Base-by-base conservation (phyloP, 352 stramenopile species). In the Pseudoperonospora humuli region DNA sequence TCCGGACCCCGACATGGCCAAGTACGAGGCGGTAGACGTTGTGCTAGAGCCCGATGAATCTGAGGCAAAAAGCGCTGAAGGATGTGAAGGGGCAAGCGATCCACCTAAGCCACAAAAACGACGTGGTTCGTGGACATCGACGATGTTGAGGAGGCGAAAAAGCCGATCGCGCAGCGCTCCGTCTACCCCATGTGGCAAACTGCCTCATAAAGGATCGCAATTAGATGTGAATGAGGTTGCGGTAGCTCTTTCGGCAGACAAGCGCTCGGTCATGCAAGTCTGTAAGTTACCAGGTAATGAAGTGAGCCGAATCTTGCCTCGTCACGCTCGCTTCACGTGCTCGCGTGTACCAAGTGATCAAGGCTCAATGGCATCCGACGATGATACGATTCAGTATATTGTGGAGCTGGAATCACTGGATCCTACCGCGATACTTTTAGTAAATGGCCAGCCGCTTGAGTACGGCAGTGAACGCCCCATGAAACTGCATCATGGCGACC, bases 401-500 rank as follows among this genome's bases (percentile, higher is more conserved):
- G 54, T 77, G 9, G 55, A 68, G 25, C 28, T 81, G 7, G 61
- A 76, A 38, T 41, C 54, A 7, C 18, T 74, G 15, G 47, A 76
- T 7, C 45, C 49, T 2, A 61, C 32, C 10, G 67, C 56, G 13
- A 54, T 64, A 18, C 47, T 81, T 5, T 13, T 66, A 5, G 41
- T 83, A 19, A 85, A 83, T 48, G 60, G 64, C 1, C 38, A 40
- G 0, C 33, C 42, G 2, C 19, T 80, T 7, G 35, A 58, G 10
- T 50, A 56, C 2, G 27, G 33, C 2, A 47, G 49, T 5, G 42
- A 45, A 23, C 23, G 29, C 0, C 25, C 26, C 7, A 45, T 42
- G 8, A 54, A 63, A 13, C 39, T 85, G 7, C 55, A 64, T 38
- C 67, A 85, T 32, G 67, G 70, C 3, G 73, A 83, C 20, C 58